Evolutionary conservation across 495 filamentous ascomycete genomes (phyloP), one percentile per base, ranked within the genome.

Genomic region (Penicillium robsamsonii): DNA sequence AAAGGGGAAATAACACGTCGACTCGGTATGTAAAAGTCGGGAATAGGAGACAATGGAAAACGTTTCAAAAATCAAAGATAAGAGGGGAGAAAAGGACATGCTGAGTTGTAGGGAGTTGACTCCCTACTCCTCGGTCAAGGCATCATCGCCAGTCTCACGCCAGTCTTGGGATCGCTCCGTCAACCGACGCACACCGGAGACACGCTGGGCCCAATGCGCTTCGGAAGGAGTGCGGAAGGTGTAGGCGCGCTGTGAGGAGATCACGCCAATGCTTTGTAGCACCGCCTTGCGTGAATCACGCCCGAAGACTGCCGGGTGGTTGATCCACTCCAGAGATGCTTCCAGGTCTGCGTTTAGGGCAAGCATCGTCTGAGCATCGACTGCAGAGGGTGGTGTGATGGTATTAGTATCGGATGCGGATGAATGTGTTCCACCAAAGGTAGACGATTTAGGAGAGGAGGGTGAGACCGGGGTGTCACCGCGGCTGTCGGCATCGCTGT

Each of bases 301-400:
- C 24, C 87, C 84, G 62, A 99, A 99, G 8, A 97, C 89, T 2
- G 93, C 93, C 6, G 94, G 95, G 66, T 99, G 95, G 63, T 87
- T 90, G 68, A 99, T 97, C 94, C 94, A 99, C 70, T 99, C 94
- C n/a, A 99, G 78, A n/a, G 88, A 86, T 10, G 89, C 79, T 66
- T 97, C 89, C 9, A 99, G 81, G 64, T 97, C 94, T 5, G 88
- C 84, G 65, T 97, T 94, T 15, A 99, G 84, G 5, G 95, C 95
- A 18, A 82, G 78, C 63, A 97, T 89, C 4, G 90, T 94, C 29
- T 79, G 73, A 5, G 79, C 64, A 63, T 96, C 92, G 52, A 97
- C 91, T 10, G 88, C 86, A 3, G 84, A 80, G 8, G 84, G 78
- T 8, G 87, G 85, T 0, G 81, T 84, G 65, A 89, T 86, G 33